Base-by-base conservation (phyloP, 768 basidiomycete species). In the Rhodotorula taiwanensis region DNA sequence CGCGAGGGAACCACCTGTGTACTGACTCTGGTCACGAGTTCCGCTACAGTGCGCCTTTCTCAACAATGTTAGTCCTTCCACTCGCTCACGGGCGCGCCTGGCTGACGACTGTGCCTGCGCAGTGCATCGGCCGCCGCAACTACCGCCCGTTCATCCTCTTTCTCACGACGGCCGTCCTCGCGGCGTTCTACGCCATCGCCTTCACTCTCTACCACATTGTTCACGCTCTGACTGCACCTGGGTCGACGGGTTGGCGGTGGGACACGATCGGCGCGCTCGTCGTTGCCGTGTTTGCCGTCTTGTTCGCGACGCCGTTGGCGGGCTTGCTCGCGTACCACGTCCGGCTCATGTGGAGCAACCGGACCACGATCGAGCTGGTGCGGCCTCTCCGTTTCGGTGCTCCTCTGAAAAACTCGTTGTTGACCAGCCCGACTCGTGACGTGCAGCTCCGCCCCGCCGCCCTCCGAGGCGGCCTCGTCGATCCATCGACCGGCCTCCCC, bases 101-200 rank as follows among this genome's bases (percentile, higher is more conserved):
- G 25, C 41, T 5, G 21, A 31, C 62, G n/a, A n/a, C n/a, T n/a
- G n/a, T n/a, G n/a, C n/a, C n/a, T n/a, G n/a, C n/a, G n/a, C n/a
- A 69, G 63, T 98, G 95, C 74, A 82, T 99, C 44, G 95, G 95
- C 11, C 83, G 89, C 44, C 85, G 92, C 49, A 98, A 97, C 75
- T 98, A 99, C 75, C 87, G 89, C 23, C 81, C 85, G n/a, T 99
- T 99, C 77, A 85, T 94, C 66, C 83, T 82, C 0, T 83, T 93
- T 69, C 79, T 99, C n/a, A 75, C 85, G 44, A 82, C 83, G 41
- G 82, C 84, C 16, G 87, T 90, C 33, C 18, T 73, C 33, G n/a
- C 28, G 49, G 42, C 43, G 25, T 3, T 52, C 33, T 68, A 69
- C 56, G 34, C 48, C 41, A 33, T 73, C 60, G 62, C 59, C 34